Evolutionary conservation across 495 filamentous ascomycete species (phyloP), one percentile per base, ranked within the genome.

Genomic region (Lophium mytilinum): DNA sequence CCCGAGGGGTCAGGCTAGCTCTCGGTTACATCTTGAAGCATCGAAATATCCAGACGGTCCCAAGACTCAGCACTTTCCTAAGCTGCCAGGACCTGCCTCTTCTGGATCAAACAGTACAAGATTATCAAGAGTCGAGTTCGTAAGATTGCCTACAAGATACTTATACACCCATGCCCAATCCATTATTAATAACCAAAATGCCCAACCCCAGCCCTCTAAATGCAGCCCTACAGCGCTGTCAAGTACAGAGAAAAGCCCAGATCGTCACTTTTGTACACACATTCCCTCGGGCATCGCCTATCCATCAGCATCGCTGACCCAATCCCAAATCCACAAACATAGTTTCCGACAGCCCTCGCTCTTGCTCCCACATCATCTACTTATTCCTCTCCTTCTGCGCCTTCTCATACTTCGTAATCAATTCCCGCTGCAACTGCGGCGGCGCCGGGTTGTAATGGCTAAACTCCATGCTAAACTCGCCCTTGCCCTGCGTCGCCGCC

Each of bases 401-500:
- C 80, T 95, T 95, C 71, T 91, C 74, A 74, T 95, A 81, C 76
- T 91, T 90, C 54, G 83, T 82, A 36, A 97, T 75, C 49, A 99
- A 77, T 71, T 97, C 94, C 73, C 87, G 96, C 74, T 99, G 94
- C 71, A 96, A 68, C 65, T 96, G 92, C 57, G 83, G 82, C 49
- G 90, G 87, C 61, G 92, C 88, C 52, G 88, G 78, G 54, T 84
- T 82, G 69, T 99, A 97, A 74, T 97, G 91, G 68, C 85, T 89
- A 72, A 97, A 99, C 77, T 99, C 94, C 94, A 99, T 99, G 59
- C 79, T 85, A 66, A 96, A 99, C 77, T 99, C 94, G 62, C 94
- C 94, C 80, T 99, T 99, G 52, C 93, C 94, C 76, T 99, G 94
- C 9, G 92, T 96, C 19, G 90, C 87, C 4, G 94, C 94, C 60